Evolutionary conservation across 2,329 filamentous ascomycete species (phyloP), one percentile per base, ranked within the genome.

Genomic region (Fusarium sp.): DNA sequence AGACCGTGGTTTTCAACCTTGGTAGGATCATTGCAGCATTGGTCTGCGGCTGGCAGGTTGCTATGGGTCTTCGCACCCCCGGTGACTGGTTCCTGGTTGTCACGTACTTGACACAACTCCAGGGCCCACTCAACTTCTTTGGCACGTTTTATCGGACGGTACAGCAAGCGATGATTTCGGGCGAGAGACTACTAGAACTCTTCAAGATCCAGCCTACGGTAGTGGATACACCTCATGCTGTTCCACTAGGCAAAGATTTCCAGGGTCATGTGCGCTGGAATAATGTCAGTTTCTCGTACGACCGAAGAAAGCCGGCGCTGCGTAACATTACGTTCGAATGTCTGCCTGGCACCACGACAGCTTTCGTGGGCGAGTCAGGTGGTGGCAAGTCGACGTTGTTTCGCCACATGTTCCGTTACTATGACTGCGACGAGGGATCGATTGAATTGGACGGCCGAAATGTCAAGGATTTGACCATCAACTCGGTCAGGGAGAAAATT

Each of bases 331-430:
- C 88, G 68, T 98, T 99, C 80, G 90, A 91, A 68, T 98, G 95
- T 78, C 83, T 84, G 18, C 95, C 96, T 3, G 96, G 96, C 53
- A 98, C 94, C 1, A 98, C 95, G 0, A 99, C 95, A 7, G 96
- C 96, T 1, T 91, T 99, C 69, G 96, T 99, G 18, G 96, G 96
- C 68, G 95, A 98, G 79, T 98, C 95, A 33, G 96, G 96, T 45
- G 96, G 96, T 62, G 96, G 96, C 71, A 99, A 99, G 80, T 98
- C 95, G 4, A 99, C 96, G 0, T 88, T 99, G 26, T 98, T 99
- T 84, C 92, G 96, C 51, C 87, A 98, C 49, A 90, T 99, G 78
- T 98, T 97, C 85, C 92, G 96, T 18, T 99, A 98, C 81, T 99
- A 98, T 84, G 97, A 98, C 77, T 89, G 91, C 56, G 86, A 90